A percentile compares a stretch with the other conserved stretches of the same genome.
phyloP scores from a whole-genome alignment of 169 alveolate species.

The Plasmodium billcollinsi region DNA sequence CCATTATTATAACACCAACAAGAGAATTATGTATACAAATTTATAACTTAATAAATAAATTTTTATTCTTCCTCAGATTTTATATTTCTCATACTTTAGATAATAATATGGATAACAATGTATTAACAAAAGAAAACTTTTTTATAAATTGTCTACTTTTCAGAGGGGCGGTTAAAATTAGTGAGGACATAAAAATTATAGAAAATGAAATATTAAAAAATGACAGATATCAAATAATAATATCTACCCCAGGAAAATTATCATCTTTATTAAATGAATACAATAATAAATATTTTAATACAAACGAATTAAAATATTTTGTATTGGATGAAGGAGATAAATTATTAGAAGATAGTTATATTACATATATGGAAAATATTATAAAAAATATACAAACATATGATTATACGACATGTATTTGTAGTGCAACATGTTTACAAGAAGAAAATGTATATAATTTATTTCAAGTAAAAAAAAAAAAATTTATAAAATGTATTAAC shows the following conservation, averaged over 20 bases:
- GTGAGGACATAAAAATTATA: conserved; percentile 46
- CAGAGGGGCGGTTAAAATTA: conserved; percentile 67
- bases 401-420: conserved; percentile 56
- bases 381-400: conserved; percentile 17
- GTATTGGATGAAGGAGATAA: conserved; percentile 70
- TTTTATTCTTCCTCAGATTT: conserved; percentile 50
- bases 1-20: conserved; percentile 93
- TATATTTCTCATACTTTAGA: conserved; percentile 24
- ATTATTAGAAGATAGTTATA: conserved; percentile 56
- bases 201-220: conserved; percentile 64
- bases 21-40: conserved; percentile 94
- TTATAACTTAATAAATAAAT: conserved; percentile 60
- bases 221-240: conserved; percentile 40
- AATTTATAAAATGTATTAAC: conserved; percentile 31
- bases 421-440: conserved; percentile 63
- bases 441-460: conserved; percentile 57
- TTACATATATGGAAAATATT: conserved; percentile 35
- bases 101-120: neutral
- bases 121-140: conserved; percentile 36
- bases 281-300: conserved; percentile 21
- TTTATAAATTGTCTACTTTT: conserved; percentile 32
- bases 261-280: conserved; percentile 22
- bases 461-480: conserved; percentile 26
- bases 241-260: conserved; percentile 65
- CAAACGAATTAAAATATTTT: conserved; percentile 37